Conservation (phyloP, 2,329 filamentous ascomycete species). For the Uncinocarpus reesii region DNA sequence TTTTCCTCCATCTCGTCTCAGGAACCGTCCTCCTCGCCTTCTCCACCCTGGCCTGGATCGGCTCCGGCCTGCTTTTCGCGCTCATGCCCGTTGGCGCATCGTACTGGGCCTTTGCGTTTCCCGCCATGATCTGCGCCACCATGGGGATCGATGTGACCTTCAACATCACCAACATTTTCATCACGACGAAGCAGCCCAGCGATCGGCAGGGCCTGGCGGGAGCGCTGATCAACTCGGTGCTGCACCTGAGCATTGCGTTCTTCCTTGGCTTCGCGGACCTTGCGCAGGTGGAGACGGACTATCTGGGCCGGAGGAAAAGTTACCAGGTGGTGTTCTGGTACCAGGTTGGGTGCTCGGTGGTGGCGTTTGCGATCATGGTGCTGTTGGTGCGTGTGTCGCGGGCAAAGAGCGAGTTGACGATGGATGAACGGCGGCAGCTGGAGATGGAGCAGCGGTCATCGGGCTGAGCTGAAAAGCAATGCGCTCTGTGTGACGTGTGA, state of each 20-base stretch:
- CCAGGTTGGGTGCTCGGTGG: conserved; percentile 46
- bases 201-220: conserved; percentile 61
- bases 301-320: conserved; percentile 40
- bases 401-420: conserved; percentile 48
- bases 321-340: conserved; percentile 59
- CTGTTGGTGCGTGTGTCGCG: conserved; percentile 46
- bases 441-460: conserved; percentile 16
- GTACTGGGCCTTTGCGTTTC: conserved; percentile 68
- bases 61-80: conserved; percentile 53
- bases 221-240: conserved; percentile 57
- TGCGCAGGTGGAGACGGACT: conserved; percentile 40
- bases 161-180: conserved; percentile 66
- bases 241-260: conserved; percentile 63
- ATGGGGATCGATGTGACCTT: conserved; percentile 66
- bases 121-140: conserved; percentile 51
- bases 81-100: conserved; percentile 47
- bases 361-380: conserved; percentile 45
- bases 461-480: no score
- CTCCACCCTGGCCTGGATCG: conserved; percentile 50
- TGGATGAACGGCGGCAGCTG: conserved; percentile 43
- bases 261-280: conserved; percentile 63
- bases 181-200: conserved; percentile 59
- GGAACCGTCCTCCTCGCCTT: conserved; percentile 54
- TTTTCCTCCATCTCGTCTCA: conserved; percentile 56
- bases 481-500: no score